Base-by-base conservation (phyloP, 306 rosid species). In the Casuarina glauca region DNA sequence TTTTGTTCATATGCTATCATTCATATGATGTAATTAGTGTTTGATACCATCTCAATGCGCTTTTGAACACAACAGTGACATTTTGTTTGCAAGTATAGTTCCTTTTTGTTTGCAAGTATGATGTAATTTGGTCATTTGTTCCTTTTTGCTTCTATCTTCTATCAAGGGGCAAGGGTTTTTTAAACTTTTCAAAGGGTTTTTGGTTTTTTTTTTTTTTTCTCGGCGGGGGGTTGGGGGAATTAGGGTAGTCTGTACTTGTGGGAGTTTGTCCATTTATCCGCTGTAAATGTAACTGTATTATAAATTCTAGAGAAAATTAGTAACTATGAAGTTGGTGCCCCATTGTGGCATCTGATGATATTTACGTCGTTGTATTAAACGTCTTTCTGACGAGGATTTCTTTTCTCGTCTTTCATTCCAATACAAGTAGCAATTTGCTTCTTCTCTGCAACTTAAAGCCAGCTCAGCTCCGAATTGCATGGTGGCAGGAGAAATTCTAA, bases 51-150 rank as follows among this genome's bases (percentile, higher is more conserved):
- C 77, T 43, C 66, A 38, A 74, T 55, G 50, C 60, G 79, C 67
- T 50, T 68, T 73, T 76, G 80, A 82, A 73, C 82, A 79, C 54
- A 69, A 62, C 11, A n/a, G 38, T 42, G 32, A 5, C 73, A 16
- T 57, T 55, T 70, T 85, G 66, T 73, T 80, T 77, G 76, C 61
- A 71, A 68, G 57, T 9, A 60, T 78, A 66, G 67, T 35, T 58
- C 72, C 72, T 67, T 57, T 55, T 70, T 85, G 66, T 73, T 80
- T 77, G 76, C 61, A 71, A 68, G 57, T 9, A 60, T 78, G 54
- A 54, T 35, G 49, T 67, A 39, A 41, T 45, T 39, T 36, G 10
- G 19, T n/a, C 20, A 8, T 51, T 35, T n/a, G 38, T 69, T 20
- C 52, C 57, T 12, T 52, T 32, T 1, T 26, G 32, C 32, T 26